Evolutionary conservation across 495 filamentous ascomycete species (phyloP), one percentile per base, ranked within the genome.

Genomic region (Penicillium riverlandense): DNA sequence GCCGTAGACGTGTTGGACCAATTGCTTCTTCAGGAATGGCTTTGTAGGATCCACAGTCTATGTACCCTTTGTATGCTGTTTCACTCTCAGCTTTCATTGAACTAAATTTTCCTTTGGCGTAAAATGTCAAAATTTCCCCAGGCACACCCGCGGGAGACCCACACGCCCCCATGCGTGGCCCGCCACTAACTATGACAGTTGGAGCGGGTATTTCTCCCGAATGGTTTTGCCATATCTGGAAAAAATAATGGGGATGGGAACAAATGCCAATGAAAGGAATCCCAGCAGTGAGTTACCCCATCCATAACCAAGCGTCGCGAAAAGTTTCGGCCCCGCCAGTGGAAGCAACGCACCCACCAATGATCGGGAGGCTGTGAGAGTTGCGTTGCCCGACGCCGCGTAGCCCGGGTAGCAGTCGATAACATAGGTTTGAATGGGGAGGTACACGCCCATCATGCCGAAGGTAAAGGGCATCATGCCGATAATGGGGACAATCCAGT

Each of bases 241-340:
- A 29, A 62, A 53, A 29, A 52, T 1, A 14, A 61, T 46, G 7
- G 50, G 45, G 27, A 50, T 15, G 2, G 53, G 51, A 7, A 48
- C 37, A 79, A 62, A 52, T 11, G 54, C 77, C 13, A 85, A 45
- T 0, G 78, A 66, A 33, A 85, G 59, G 47, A 83, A 83, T 2
- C 56, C 81, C 37, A 84, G 54, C 28, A 85, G 51, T 6, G 64
- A 74, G 49, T 81, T 84, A 2, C 79, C 80, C 80, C 80, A 83
- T 0, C 79, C 80, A 2, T 79, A 56, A 0, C 78, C 74, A 3
- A 85, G 58, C 2, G 57, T 57, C 4, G 55, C 47, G 58, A 83
- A 85, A 78, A 86, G 79, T 16, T 69, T 60, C 11, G 70, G 66
- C 5, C 75, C 81, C n/a, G 71, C 73, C 3, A 84, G 62, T 0